These are phyloP conservation scores for Phlebiopsis flavidoalba DNA, from an alignment of 768 basidiomycete species.

Conservation along the genomic window DNA sequence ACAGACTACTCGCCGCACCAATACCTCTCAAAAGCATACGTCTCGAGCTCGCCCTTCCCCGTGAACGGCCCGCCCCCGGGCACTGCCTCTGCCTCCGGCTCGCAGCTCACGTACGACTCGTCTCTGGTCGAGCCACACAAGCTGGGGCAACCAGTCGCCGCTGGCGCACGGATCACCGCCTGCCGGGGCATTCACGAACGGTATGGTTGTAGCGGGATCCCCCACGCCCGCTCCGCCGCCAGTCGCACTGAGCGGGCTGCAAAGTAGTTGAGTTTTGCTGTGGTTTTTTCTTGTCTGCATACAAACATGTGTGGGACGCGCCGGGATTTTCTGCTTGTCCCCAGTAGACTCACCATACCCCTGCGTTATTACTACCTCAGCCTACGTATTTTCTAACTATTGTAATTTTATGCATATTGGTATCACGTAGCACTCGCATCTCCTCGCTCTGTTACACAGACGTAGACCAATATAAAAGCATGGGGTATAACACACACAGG, in stretches of 20 bases:
- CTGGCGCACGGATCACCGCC: not conserved
- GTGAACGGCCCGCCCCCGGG: not conserved
- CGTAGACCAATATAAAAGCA: not conserved
- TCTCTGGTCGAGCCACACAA: conserved; percentile 14
- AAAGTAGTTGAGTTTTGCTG: no score
- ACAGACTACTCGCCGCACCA: not conserved
- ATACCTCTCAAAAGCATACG: conserved; percentile 4
- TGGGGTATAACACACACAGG: not conserved
- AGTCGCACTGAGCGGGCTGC: not conserved
- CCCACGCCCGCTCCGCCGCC: not conserved
- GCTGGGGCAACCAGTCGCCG: not conserved
- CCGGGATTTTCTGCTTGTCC: not conserved
- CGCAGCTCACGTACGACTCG: conserved; percentile 14
- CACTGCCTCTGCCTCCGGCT: not conserved
- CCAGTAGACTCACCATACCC: not conserved
- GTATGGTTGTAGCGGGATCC: not conserved
- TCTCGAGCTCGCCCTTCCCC: conserved; percentile 8
- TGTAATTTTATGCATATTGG: not conserved
- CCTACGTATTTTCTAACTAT: not conserved
- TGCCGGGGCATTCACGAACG: no score
- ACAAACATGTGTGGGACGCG: not conserved
- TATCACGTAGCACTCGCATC: not conserved
- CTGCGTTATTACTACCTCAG: not conserved
- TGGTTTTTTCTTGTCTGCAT: not conserved
- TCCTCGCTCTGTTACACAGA: not conserved